A percentile compares a stretch with the other conserved stretches of the same genome.
These are phyloP conservation scores for Boletus rubroflammeus DNA, from an alignment of 768 basidiomycete genomes.

Conservation along the genomic window DNA sequence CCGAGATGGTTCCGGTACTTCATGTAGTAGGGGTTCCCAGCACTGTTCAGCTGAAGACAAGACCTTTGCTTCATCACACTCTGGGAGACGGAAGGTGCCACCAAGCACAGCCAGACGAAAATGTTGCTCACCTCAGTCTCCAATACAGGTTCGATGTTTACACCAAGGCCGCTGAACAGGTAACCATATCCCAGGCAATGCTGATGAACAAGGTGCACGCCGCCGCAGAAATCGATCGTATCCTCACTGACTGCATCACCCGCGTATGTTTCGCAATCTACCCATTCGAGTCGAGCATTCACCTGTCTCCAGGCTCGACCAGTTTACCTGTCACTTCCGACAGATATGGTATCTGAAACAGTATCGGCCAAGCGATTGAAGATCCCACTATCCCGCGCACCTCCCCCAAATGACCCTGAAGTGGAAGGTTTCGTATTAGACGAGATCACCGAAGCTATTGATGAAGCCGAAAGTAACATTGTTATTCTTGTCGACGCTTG, in stretches of 20 bases:
- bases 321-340: conserved; percentile 84
- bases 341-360: conserved; percentile 68
- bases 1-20: conserved; percentile 87
- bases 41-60: conserved; percentile 64
- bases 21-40: conserved; percentile 85
- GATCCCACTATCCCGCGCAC: conserved; percentile 49
- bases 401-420: conserved; percentile 51
- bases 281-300: not conserved
- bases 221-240: conserved; percentile 70
- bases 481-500: conserved; percentile 83
- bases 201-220: conserved; percentile 54
- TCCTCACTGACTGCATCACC: conserved; percentile 67
- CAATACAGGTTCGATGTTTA: conserved; percentile 79
- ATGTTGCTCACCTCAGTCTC: not conserved
- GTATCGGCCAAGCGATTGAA: conserved; percentile 63
- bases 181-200: conserved; percentile 65
- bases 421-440: conserved; percentile 69
- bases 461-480: conserved; percentile 56
- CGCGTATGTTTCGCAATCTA: conserved; percentile 33
- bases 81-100: conserved; percentile 73
- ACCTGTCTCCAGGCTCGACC: conserved; percentile 59
- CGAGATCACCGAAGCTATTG: conserved; percentile 63
- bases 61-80: conserved; percentile 83
- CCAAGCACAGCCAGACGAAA: not conserved
- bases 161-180: conserved; percentile 65